Evolutionary conservation across 345 rosid genomes (phyloP).

Genomic region (Theobroma cacao): DNA sequence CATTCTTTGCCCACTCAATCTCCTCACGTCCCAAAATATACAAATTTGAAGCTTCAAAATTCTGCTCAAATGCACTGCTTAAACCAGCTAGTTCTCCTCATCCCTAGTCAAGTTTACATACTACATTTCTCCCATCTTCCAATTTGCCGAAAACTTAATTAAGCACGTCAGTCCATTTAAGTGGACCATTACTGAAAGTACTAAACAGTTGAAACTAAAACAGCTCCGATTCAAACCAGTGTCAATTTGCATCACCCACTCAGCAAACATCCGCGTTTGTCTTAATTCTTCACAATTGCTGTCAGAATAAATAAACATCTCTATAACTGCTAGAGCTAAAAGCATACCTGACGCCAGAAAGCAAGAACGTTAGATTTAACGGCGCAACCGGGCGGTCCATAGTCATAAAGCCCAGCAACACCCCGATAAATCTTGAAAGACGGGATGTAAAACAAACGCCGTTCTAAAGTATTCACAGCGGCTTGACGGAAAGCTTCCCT

Average conservation of each 20-base stretch:
- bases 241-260: not conserved
- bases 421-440: conserved; percentile 91
- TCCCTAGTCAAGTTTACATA: too few relatives aligned
- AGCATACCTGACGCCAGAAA: conserved; percentile 89
- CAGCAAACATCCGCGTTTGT: not conserved
- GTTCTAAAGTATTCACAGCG: conserved; percentile 70
- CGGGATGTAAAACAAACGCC: conserved; percentile 76
- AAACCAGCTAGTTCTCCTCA: too few relatives aligned
- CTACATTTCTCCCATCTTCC: too few relatives aligned
- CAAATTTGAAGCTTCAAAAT: too few relatives aligned
- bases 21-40: too few relatives aligned
- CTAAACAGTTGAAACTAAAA: not conserved
- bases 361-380: conserved; percentile 81
- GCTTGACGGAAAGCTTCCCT: conserved; percentile 83
- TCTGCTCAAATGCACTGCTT: too few relatives aligned
- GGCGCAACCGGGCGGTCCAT: conserved; percentile 90
- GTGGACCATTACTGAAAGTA: too few relatives aligned
- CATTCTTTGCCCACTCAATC: too few relatives aligned
- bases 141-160: too few relatives aligned
- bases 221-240: not conserved
- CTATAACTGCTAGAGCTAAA: not conserved
- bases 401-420: conserved; percentile 91
- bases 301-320: not conserved
- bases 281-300: not conserved
- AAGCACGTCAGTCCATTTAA: too few relatives aligned